phyloP scores from a whole-genome alignment of 768 basidiomycete species.

The Leccinellum albellum region DNA sequence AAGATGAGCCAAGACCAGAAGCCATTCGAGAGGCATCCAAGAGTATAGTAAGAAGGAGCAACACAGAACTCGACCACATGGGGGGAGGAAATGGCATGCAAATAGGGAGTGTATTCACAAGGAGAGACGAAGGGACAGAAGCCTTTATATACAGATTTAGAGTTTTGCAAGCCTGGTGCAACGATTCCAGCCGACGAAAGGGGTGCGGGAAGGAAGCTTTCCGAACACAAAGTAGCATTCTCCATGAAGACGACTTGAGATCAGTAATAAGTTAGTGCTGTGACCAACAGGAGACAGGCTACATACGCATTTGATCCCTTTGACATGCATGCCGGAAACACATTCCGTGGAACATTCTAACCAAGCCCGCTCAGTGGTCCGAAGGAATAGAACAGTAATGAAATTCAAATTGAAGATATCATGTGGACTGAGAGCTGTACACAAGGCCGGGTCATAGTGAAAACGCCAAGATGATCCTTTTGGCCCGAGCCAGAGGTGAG shows the following conservation, averaged over 20 bases:
- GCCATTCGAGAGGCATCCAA: background rate
- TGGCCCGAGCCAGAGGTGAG: background rate
- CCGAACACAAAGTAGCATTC: background rate
- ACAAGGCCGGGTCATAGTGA: background rate
- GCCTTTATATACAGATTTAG: slow-evolving; percentile 14
- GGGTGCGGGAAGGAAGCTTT: background rate
- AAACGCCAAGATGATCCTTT: background rate
- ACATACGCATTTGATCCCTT: background rate
- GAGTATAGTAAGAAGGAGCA: slow-evolving; percentile 10
- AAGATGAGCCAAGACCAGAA: slow-evolving; percentile 42
- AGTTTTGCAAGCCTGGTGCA: background rate
- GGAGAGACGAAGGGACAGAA: background rate
- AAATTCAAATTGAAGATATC: slow-evolving; percentile 10
- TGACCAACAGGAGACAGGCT: slow-evolving; percentile 1
- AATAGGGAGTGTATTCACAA: background rate
- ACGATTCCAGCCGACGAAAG: background rate
- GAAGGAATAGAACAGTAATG: background rate
- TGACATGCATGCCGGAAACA: slow-evolving; percentile 1
- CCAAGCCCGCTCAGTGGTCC: background rate
- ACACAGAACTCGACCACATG: slow-evolving; percentile 7
- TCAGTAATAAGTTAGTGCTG: background rate
- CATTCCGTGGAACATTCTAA: background rate
- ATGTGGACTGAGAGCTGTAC: background rate
- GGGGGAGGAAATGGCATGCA: background rate
- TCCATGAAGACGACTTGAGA: background rate